Percentiles rank a stretch among this genome's conserved stretches.
Evolutionary conservation across 2,329 filamentous ascomycete genomes (phyloP).

Genomic region (Tetracladium maxilliforme): DNA sequence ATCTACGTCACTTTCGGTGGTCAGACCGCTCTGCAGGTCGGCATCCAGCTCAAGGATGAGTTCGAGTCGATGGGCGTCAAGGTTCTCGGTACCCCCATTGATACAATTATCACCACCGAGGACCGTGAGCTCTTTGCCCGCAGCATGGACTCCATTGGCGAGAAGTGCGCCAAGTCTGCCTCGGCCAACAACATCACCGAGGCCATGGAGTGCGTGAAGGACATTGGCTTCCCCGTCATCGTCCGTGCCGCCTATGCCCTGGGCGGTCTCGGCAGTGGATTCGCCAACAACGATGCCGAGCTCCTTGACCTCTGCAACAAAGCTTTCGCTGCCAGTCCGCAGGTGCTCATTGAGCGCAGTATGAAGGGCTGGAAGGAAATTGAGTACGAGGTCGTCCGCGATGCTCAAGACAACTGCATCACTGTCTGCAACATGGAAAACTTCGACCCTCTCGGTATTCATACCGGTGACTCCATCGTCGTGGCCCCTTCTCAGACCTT

Average conservation of each 20-base stretch:
- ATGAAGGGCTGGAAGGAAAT: slow-evolving; percentile 99
- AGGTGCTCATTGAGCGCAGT: slow-evolving; percentile 90
- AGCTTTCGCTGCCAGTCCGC: slow-evolving; percentile 86
- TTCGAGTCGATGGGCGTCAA: slow-evolving; percentile 85
- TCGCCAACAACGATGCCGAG: slow-evolving; percentile 76
- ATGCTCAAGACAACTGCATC: slow-evolving; percentile 94
- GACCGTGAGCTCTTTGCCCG: slow-evolving; percentile 94
- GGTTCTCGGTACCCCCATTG: slow-evolving; percentile 90
- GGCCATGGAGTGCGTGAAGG: slow-evolving; percentile 73
- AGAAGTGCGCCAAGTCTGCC: slow-evolving; percentile 95
- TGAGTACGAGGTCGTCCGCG: slow-evolving; percentile 95
- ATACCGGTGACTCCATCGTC: slow-evolving; percentile 96
- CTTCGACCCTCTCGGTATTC: slow-evolving; percentile 94
- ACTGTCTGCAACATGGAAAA: slow-evolving; percentile 99
- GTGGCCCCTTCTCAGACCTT: slow-evolving; percentile 94
- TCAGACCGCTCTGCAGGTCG: slow-evolving; percentile 90
- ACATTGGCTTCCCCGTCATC: slow-evolving; percentile 93
- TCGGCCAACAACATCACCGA: slow-evolving; percentile 83
- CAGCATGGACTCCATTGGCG: slow-evolving; percentile 95
- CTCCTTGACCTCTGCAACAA: slow-evolving; percentile 82
- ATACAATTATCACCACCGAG: slow-evolving; percentile 97
- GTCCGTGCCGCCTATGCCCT: slow-evolving; percentile 92
- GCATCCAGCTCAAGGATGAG: slow-evolving; percentile 95
- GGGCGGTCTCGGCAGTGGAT: slow-evolving; percentile 88
- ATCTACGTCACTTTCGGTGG: slow-evolving; percentile 98